Base-by-base conservation (phyloP, 441 rosid species). In the Jatropha podagrica region DNA sequence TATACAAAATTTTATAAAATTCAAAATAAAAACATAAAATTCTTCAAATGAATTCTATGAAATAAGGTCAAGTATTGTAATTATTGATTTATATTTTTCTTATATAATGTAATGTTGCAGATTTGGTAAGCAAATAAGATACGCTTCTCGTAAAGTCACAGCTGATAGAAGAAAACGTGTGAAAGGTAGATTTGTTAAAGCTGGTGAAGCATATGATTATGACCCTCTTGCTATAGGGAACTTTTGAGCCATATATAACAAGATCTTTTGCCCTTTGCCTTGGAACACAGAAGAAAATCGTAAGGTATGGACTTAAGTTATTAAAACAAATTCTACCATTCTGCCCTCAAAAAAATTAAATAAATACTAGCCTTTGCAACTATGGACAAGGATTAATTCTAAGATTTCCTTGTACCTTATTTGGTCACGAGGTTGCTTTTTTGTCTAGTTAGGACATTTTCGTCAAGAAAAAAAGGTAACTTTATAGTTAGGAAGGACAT, bases 111-210 rank as follows among this genome's bases (percentile, higher is more conserved):
- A 7, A 9, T 79, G 15, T 41, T 49, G 74, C 58, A 93, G 97
- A 76, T 92, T 88, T 68, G 89, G 89, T 37, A 91, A 93, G 67
- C 92, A 90, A 70, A 90, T 93, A 79, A 79, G 96, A 81, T 90
- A 93, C 5, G 92, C 88, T 65, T 89, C 96, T 51, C 87, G 94
- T 4, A 92, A 92, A 85, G 94, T 91, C 56, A 87, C 93, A 74
- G 97, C 97, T 48, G 96, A 94, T 68, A 88, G 90, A 9, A 89
- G 98, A 78, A 94, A 89, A 76, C 83, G 97, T 8, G 97, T 89
- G 71, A 92, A 90, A 78, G 98, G 97, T n/a, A 84, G 97, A 84
- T 94, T 94, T 81, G 97, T 92, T 68, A 92, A 94, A 84, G 92
- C 93, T 9, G 91, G 88, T 5, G 98, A 93, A 79, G 83, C 82